Conservation (phyloP, 169 alveolate species). For the Cryptosporidium felis region DNA sequence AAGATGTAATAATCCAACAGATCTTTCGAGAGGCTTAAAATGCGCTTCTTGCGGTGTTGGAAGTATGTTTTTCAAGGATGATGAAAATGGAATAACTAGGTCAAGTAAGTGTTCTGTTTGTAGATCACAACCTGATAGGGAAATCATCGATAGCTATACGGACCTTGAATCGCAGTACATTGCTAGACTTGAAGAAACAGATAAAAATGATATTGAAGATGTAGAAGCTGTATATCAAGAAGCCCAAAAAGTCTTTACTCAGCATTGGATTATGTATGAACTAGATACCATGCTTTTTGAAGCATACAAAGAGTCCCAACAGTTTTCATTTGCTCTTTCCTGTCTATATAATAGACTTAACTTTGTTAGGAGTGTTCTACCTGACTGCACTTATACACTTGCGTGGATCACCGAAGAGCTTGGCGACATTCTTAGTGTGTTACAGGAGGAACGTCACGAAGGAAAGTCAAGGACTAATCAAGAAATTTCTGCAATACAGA, state of each 20-base stretch:
- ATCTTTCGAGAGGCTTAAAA: conserved; percentile 80
- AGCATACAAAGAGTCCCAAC: conserved; percentile 75
- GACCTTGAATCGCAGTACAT: conserved; percentile 72
- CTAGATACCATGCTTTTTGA: conserved; percentile 78
- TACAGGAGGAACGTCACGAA: conserved; percentile 37
- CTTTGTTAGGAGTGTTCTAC: conserved; percentile 76
- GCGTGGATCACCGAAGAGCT: conserved; percentile 86
- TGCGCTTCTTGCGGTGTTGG: conserved; percentile 83
- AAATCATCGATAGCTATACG: conserved; percentile 58
- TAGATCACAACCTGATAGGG: conserved; percentile 56
- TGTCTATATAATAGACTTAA: conserved; percentile 74
- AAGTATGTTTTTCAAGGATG: conserved; percentile 56
- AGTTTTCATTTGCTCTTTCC: conserved; percentile 74
- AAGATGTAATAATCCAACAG: conserved; percentile 79
- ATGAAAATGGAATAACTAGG: conserved; percentile 28
- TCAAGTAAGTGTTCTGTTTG: conserved; percentile 59
- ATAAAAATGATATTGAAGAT: conserved; percentile 76
- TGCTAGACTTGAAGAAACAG: conserved; percentile 76
- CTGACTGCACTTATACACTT: conserved; percentile 82
- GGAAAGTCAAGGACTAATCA: conserved; percentile 14
- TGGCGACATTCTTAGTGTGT: conserved; percentile 77
- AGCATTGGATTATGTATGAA: conserved; percentile 79
- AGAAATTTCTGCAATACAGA: conserved; percentile 57
- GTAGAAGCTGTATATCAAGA: conserved; percentile 76
- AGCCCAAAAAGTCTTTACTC: conserved; percentile 80